These are phyloP conservation scores for Cicer chorassanicum DNA, from an alignment of 306 rosid genomes.

Conservation along the genomic window DNA sequence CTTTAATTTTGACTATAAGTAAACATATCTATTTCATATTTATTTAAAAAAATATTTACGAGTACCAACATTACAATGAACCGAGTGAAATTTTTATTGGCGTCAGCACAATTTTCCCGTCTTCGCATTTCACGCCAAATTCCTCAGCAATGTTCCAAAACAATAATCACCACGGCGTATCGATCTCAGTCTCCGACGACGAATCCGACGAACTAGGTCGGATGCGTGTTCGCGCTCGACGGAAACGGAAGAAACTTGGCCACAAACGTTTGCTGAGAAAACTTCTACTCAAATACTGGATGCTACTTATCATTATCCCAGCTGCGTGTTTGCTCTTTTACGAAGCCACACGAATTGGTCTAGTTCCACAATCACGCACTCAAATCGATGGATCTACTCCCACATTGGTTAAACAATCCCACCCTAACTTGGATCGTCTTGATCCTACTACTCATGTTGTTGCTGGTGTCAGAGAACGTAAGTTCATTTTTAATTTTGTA, in stretches of 20 bases:
- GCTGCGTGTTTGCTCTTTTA: conserved; percentile 56
- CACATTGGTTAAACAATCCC: no score
- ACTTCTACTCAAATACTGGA: conserved; percentile 72
- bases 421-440: conserved; percentile 57
- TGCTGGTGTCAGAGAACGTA: conserved; percentile 80
- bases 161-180: conserved; percentile 50
- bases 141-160: conserved; percentile 59
- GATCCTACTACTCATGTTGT: conserved; percentile 74
- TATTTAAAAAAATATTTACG: no score
- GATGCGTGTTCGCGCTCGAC: conserved; percentile 71
- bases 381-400: no score
- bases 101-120: background rate
- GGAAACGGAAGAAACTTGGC: conserved; percentile 72
- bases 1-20: no score
- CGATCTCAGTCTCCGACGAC: conserved; percentile 75
- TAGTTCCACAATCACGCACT: no score
- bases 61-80: no score
- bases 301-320: conserved; percentile 62
- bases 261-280: conserved; percentile 55
- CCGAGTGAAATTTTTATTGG: background rate
- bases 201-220: conserved; percentile 82
- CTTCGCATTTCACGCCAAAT: background rate
- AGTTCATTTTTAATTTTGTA: conserved; percentile 34
- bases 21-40: no score
- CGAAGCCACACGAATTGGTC: no score